A percentile compares a stretch with the other conserved stretches of the same genome.
Conservation (phyloP, 345 rosid genomes). For the Melaleuca alternifolia region DNA sequence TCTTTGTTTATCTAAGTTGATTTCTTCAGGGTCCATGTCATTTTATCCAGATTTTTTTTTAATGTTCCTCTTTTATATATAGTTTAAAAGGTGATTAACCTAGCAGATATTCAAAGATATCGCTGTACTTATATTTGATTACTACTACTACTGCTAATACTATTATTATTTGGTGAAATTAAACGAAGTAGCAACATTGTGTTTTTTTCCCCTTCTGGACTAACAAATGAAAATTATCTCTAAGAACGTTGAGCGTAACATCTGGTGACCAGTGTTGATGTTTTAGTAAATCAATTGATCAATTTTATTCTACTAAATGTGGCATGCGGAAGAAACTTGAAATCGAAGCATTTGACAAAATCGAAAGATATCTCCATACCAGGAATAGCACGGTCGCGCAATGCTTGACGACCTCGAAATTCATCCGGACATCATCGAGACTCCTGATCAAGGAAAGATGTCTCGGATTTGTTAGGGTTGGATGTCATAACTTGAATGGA, state of each 20-base stretch:
- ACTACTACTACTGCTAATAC: no score
- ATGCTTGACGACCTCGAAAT: conserved; percentile 75
- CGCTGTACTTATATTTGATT: no score
- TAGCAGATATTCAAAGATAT: no score
- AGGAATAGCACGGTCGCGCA: conserved; percentile 83
- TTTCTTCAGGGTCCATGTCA: no score
- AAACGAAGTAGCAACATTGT: background rate
- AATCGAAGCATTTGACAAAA: background rate
- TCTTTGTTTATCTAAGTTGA: background rate
- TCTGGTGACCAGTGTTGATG: background rate
- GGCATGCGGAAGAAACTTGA: background rate
- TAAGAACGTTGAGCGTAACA: background rate
- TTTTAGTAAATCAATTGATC: background rate
- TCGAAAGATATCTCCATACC: conserved; percentile 21
- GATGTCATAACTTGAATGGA: background rate
- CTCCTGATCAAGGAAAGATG: conserved; percentile 30
- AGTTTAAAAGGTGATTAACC: no score
- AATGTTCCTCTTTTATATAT: no score
- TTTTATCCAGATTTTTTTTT: no score
- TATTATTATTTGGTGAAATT: background rate
- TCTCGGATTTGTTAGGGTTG: background rate
- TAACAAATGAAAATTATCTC: background rate
- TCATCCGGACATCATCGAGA: conserved; percentile 87
- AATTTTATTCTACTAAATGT: background rate
- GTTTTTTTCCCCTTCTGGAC: background rate